Evolutionary conservation across 2,329 filamentous ascomycete species (phyloP).

Genomic region (Fusarium denticulatum): DNA sequence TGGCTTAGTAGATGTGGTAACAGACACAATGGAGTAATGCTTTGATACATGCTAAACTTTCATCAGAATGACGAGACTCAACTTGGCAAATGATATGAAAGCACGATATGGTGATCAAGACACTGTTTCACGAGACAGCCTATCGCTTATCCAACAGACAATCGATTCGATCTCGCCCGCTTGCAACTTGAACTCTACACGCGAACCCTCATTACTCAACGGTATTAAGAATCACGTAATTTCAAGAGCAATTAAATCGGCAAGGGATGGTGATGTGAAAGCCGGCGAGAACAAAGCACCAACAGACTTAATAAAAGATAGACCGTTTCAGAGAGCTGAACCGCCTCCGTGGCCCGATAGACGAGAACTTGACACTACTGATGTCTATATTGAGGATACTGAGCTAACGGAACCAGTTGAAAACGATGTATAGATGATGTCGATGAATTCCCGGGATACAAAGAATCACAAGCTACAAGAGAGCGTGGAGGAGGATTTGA

Average conservation of each 20-base stretch:
- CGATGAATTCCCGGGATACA: neutral
- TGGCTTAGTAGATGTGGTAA: neutral
- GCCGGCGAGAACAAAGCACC: neutral
- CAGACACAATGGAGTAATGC: neutral
- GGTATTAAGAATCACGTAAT: neutral
- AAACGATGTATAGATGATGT: neutral
- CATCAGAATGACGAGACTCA: neutral
- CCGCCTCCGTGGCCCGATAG: neutral
- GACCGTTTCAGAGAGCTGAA: neutral
- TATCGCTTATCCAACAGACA: neutral
- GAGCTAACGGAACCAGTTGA: neutral
- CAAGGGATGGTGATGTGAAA: accelerated
- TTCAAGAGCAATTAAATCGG: neutral
- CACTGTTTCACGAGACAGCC: neutral
- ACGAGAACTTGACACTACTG: neutral
- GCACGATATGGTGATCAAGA: neutral
- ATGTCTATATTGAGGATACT: constrained; percentile 1
- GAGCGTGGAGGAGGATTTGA: neutral
- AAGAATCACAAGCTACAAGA: neutral
- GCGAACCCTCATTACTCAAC: neutral
- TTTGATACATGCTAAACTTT: neutral
- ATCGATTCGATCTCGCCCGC: neutral
- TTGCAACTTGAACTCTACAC: neutral
- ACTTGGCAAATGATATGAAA: neutral
- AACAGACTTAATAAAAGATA: neutral